A percentile compares a stretch with the other conserved stretches of the same genome.
phyloP scores from a whole-genome alignment of 2,329 filamentous ascomycete species.

The Thielaviopsis populi region DNA sequence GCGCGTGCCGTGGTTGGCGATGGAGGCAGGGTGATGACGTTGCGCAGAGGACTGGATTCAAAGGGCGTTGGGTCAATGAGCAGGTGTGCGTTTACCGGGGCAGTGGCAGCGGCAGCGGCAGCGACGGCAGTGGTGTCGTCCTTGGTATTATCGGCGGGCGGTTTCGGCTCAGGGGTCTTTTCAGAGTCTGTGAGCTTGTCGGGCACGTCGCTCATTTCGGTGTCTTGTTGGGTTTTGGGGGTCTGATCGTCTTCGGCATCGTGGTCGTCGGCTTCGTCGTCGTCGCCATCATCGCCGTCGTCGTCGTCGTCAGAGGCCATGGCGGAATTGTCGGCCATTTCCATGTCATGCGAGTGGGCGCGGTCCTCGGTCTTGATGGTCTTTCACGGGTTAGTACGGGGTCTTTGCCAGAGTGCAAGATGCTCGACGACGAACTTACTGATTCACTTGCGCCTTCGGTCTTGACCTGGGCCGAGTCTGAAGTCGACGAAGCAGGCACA shows the following conservation, averaged over 20 bases:
- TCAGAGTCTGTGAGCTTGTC: slow-evolving; percentile 23
- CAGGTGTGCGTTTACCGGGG: slow-evolving; percentile 21
- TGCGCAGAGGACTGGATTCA: slow-evolving; percentile 11
- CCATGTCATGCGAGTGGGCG: slow-evolving; percentile 33
- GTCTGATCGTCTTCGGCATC: slow-evolving; percentile 28
- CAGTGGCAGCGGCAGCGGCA: slow-evolving; percentile 18
- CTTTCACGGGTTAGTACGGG: not conserved
- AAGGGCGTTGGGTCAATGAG: slow-evolving; percentile 7
- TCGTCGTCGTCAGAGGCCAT: slow-evolving; percentile 33
- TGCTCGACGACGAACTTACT: not conserved
- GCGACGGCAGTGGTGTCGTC: not conserved
- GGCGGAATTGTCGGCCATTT: slow-evolving; percentile 37
- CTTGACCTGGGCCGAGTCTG: slow-evolving; percentile 17
- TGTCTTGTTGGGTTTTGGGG: slow-evolving; percentile 8
- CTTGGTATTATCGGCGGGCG: slow-evolving; percentile 1
- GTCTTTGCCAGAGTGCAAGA: not conserved
- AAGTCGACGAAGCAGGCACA: slow-evolving; percentile 19
- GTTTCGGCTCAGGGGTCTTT: slow-evolving; percentile 3
- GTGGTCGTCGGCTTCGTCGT: slow-evolving; percentile 32
- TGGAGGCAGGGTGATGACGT: slow-evolving; percentile 10
- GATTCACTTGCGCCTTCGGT: not conserved
- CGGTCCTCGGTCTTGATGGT: not conserved
- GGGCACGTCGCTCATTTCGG: slow-evolving; percentile 23
- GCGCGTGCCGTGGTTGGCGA: not conserved
- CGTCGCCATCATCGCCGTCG: slow-evolving; percentile 34